Evolutionary conservation across 2,329 filamentous ascomycete species (phyloP).

Genomic region (Colletotrichum spinosum): DNA sequence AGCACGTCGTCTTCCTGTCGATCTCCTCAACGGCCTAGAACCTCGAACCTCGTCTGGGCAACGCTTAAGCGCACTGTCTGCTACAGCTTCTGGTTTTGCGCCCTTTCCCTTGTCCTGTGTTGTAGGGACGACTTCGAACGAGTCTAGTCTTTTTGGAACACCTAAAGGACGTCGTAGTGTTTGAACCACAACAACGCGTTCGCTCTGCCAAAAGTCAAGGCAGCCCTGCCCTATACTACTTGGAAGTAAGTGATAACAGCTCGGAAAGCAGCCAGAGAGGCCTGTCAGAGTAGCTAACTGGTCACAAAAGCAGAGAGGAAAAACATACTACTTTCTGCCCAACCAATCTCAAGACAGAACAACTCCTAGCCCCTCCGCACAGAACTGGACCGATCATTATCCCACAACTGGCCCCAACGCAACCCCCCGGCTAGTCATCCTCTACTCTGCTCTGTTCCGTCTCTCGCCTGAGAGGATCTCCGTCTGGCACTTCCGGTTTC

Average conservation of each 20-base stretch:
- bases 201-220: slow-evolving; percentile 6
- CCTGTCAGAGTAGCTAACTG: slow-evolving; percentile 7
- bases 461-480: slow-evolving; percentile 18
- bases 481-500: slow-evolving; percentile 20
- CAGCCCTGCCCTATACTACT: slow-evolving; percentile 9
- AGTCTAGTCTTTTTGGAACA: not conserved
- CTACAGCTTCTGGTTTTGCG: too few relatives aligned
- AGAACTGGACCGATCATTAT: slow-evolving; percentile 19
- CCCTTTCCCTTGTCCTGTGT: too few relatives aligned
- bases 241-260: not conserved
- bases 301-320: not conserved
- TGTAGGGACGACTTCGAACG: too few relatives aligned
- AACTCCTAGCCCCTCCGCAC: slow-evolving; percentile 18
- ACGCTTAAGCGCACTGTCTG: too few relatives aligned
- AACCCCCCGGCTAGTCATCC: too few relatives aligned
- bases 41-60: too few relatives aligned
- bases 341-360: not conserved
- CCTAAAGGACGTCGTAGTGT: too few relatives aligned
- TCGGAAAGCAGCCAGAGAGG: slow-evolving; percentile 5
- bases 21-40: too few relatives aligned
- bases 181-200: too few relatives aligned
- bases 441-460: slow-evolving; percentile 4
- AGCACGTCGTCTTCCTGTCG: too few relatives aligned
- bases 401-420: not conserved
- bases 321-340: not conserved